Conservation (phyloP, 441 rosid genomes). For the Adansonia madagascariensis region DNA sequence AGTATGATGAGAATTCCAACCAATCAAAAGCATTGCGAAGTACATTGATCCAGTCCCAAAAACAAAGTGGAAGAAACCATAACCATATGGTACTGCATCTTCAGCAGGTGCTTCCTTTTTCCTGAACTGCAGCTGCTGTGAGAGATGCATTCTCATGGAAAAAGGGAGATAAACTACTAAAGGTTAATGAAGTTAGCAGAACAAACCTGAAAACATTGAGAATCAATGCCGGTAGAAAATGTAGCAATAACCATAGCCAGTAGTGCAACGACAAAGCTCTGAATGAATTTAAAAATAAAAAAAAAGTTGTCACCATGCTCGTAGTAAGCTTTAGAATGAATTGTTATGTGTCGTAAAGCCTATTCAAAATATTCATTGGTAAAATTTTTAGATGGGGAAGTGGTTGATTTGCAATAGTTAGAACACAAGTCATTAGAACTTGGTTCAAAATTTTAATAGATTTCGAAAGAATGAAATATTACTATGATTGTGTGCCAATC, state of each 20-base stretch:
- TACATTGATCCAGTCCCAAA: constrained; percentile 99
- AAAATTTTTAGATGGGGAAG: neutral
- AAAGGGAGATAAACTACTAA: neutral
- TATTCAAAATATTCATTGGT: too few relatives aligned
- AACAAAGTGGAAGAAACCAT: constrained; percentile 96
- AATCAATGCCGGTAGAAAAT: constrained; percentile 93
- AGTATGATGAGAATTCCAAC: constrained; percentile 90
- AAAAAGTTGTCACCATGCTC: neutral
- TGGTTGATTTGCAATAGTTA: neutral
- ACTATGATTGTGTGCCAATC: constrained; percentile 98
- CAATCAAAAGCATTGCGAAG: constrained; percentile 89
- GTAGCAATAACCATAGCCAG: constrained; percentile 91
- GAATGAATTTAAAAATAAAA: constrained; percentile 28
- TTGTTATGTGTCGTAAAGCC: neutral
- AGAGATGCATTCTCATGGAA: constrained; percentile 19
- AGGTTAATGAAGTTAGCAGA: constrained; percentile 6
- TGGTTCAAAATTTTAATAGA: neutral
- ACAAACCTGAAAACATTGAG: constrained; percentile 91
- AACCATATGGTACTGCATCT: constrained; percentile 86
- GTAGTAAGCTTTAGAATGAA: neutral
- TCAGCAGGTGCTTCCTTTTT: constrained; percentile 49
- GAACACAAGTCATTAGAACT: neutral
- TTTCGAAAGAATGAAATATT: constrained; percentile 35
- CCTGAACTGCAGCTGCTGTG: constrained; percentile 49
- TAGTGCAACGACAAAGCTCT: constrained; percentile 88